Evolutionary conservation across 805 yeast species (phyloP).

Genomic region (Scheffersomyces amazonensis): DNA sequence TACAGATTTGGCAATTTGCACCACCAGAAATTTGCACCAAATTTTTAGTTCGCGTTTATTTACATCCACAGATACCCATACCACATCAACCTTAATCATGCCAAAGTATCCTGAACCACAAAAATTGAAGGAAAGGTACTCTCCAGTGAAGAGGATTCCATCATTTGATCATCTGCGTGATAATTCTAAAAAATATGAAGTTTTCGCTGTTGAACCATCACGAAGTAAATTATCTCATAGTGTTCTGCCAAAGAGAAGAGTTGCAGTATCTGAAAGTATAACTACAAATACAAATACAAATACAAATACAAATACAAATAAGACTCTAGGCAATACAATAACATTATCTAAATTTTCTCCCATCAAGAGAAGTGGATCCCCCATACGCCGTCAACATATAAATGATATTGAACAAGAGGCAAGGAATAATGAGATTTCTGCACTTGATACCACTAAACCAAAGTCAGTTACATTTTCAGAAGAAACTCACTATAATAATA

Average conservation of each 20-base stretch:
- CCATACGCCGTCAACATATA: constrained; percentile 28
- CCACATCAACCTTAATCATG: not conserved
- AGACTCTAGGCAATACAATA: no score
- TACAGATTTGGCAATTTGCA: no score
- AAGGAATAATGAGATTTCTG: no score
- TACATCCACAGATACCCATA: not conserved
- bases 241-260: no score
- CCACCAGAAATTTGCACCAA: no score
- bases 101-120: constrained; percentile 2
- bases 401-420: constrained; percentile 21
- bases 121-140: constrained; percentile 7
- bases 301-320: no score
- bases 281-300: no score
- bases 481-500: not conserved
- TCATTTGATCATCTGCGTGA: constrained; percentile 1
- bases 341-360: constrained; percentile 13
- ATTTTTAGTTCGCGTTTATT: not conserved
- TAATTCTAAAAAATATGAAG: constrained; percentile 2
- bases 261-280: no score
- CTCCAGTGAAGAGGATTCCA: constrained; percentile 6
- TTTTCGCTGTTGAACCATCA: constrained; percentile 5
- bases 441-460: no score
- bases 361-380: constrained; percentile 28
- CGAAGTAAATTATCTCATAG: no score
- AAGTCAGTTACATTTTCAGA: constrained; percentile 5